phyloP scores from a whole-genome alignment of 2,329 filamentous ascomycete genomes.

The Mycosphaerella arachidis region DNA sequence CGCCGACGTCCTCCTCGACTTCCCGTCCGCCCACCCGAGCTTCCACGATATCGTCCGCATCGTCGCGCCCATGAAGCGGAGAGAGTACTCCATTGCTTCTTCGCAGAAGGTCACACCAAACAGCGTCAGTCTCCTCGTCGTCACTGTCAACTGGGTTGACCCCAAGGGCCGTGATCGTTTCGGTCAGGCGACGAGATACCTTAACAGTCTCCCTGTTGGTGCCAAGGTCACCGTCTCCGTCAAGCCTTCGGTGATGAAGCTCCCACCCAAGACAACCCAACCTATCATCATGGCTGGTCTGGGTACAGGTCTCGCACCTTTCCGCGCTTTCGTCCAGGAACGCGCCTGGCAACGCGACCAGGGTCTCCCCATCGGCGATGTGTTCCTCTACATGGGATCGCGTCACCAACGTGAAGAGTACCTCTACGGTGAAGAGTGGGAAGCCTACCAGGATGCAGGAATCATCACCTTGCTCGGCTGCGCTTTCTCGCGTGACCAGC shows the following conservation, averaged over 20 bases:
- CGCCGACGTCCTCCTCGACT: conserved; percentile 85
- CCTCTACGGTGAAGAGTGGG: conserved; percentile 98
- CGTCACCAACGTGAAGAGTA: conserved; percentile 98
- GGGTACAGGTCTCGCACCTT: conserved; percentile 96
- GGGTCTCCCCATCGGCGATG: conserved; percentile 88
- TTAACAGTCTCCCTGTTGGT: conserved; percentile 70
- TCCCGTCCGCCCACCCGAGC: conserved; percentile 77
- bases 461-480: conserved; percentile 91
- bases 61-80: conserved; percentile 85
- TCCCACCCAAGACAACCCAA: conserved; percentile 79
- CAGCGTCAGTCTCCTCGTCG: conserved; percentile 90
- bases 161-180: conserved; percentile 80
- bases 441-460: conserved; percentile 91
- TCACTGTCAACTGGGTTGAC: conserved; percentile 95
- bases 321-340: conserved; percentile 98
- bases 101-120: conserved; percentile 90
- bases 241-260: conserved; percentile 98
- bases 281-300: conserved; percentile 98
- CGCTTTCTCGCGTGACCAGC: conserved; percentile 94
- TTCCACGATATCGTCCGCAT: conserved; percentile 88
- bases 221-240: conserved; percentile 83
- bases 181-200: conserved; percentile 88
- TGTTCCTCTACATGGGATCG: conserved; percentile 93
- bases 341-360: conserved; percentile 97
- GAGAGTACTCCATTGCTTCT: conserved; percentile 98